phyloP scores from a whole-genome alignment of 495 filamentous ascomycete species.

The Pyrenula massariospora region DNA sequence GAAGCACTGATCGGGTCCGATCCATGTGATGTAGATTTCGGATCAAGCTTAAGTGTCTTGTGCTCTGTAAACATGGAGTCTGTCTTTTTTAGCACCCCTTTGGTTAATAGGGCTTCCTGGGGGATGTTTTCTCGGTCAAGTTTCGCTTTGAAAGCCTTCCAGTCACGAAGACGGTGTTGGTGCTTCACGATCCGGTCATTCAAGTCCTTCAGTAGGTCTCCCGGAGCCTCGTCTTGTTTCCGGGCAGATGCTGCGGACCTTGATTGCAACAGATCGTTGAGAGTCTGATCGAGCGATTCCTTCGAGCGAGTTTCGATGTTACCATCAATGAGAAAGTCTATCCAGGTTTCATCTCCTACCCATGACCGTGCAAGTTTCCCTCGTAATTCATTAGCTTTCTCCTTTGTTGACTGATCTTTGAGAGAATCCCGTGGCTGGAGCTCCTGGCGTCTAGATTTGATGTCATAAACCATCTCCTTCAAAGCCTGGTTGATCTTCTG shows the following conservation, averaged over 20 bases:
- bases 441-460: no score
- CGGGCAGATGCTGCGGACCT: neutral
- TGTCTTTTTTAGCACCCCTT: neutral
- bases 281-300: neutral
- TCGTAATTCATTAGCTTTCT: neutral
- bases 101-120: neutral
- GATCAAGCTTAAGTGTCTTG: neutral
- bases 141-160: conserved; percentile 45
- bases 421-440: neutral
- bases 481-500: neutral
- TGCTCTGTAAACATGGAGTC: neutral
- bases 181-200: conserved; percentile 50
- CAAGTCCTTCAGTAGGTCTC: conserved; percentile 35
- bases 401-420: neutral
- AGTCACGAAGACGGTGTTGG: conserved; percentile 50
- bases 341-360: conserved; percentile 49
- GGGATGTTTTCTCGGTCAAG: neutral
- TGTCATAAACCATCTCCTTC: neutral
- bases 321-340: conserved; percentile 44
- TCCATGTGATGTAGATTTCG: neutral
- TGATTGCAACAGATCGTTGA: neutral
- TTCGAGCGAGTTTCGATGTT: conserved; percentile 16
- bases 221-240: neutral
- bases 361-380: conserved; percentile 40
- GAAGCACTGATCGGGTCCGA: neutral